phyloP scores from a whole-genome alignment of 768 basidiomycete genomes.

The Flagelloscypha sp. region DNA sequence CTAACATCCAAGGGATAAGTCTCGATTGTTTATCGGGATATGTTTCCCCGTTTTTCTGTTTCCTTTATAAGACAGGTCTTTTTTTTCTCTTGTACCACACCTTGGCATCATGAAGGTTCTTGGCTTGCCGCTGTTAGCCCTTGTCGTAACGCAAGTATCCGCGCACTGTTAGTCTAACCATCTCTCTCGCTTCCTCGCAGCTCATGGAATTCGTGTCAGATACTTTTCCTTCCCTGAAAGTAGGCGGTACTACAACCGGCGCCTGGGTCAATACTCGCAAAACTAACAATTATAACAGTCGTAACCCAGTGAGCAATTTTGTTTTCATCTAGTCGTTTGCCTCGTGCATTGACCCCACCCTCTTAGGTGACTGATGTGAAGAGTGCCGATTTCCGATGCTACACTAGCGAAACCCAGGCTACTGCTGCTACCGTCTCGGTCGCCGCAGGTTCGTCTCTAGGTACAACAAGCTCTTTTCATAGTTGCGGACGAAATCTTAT shows the following conservation, averaged over 20 bases:
- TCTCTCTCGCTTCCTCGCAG: neutral
- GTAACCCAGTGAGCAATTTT: slow-evolving; percentile 25
- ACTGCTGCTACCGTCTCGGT: slow-evolving; percentile 36
- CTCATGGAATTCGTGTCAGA: slow-evolving; percentile 18
- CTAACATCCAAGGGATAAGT: too few species aligned
- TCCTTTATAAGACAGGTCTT: too few species aligned
- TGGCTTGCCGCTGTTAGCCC: too few species aligned
- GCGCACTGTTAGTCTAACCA: slow-evolving; percentile 13
- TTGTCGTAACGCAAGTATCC: too few species aligned
- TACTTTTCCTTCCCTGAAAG: slow-evolving; percentile 37
- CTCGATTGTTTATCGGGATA: too few species aligned
- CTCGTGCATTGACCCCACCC: neutral
- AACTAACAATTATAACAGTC: slow-evolving; percentile 39
- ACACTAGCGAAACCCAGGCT: slow-evolving; percentile 30
- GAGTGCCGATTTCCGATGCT: slow-evolving; percentile 40
- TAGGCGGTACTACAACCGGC: slow-evolving; percentile 28
- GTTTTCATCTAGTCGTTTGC: neutral
- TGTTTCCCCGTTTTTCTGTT: too few species aligned
- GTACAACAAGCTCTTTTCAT: slow-evolving; percentile 31
- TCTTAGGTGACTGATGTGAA: slow-evolving; percentile 36
- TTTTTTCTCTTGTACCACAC: too few species aligned
- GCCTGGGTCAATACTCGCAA: slow-evolving; percentile 34
- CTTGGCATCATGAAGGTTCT: too few species aligned
- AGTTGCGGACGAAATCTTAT: too few species aligned
- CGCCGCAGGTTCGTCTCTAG: slow-evolving; percentile 35